Conservation (phyloP, 805 yeast species). For the Cyberlindnera saturnus region DNA sequence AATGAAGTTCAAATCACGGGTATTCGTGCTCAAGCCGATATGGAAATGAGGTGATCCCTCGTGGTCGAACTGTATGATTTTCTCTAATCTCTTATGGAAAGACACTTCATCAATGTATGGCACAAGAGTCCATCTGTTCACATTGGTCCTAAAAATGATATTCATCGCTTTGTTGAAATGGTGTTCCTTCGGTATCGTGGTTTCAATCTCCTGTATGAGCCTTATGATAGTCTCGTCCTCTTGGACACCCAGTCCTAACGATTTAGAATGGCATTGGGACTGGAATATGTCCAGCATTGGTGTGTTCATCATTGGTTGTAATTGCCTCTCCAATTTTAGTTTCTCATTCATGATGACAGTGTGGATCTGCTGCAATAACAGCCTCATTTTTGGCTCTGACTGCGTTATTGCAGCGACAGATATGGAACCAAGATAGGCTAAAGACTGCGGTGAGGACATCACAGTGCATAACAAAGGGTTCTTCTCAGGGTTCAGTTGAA, state of each 20-base stretch:
- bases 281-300: slow-evolving; percentile 1
- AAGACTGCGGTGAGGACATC: slow-evolving; percentile 7
- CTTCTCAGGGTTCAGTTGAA: slow-evolving; percentile 14
- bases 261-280: neutral
- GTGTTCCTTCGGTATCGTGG: slow-evolving; percentile 2
- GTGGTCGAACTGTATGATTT: neutral
- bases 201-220: slow-evolving; percentile 6
- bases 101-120: slow-evolving; percentile 9
- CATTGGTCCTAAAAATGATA: slow-evolving; percentile 9
- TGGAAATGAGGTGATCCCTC: slow-evolving; percentile 6
- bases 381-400: slow-evolving; percentile 11
- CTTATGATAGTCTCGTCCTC: slow-evolving; percentile 3
- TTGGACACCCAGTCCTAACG: neutral
- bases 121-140: slow-evolving; percentile 7
- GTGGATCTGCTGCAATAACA: slow-evolving; percentile 10
- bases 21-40: neutral
- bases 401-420: slow-evolving; percentile 14
- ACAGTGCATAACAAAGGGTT: slow-evolving; percentile 13
- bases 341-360: slow-evolving; percentile 8
- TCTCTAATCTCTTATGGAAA: slow-evolving; percentile 1
- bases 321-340: neutral
- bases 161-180: neutral
- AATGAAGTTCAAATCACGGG: slow-evolving; percentile 4
- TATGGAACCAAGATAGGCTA: slow-evolving; percentile 14
- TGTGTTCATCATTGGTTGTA: neutral